Base-by-base conservation (phyloP, 768 basidiomycete species). In the Hygrophorus pudorinus region DNA sequence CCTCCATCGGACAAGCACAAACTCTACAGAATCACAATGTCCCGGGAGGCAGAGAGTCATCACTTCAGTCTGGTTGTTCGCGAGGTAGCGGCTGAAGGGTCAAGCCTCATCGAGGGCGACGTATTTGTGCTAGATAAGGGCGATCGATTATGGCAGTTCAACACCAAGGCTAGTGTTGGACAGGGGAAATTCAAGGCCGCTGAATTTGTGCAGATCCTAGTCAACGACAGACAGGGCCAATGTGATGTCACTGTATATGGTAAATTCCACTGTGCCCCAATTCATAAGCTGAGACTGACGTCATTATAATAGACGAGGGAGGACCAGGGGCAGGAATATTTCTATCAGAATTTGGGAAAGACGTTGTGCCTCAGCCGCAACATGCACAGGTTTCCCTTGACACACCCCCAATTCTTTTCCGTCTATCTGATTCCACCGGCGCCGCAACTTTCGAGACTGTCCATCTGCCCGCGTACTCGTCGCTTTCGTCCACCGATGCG, bases 111-210 rank as follows among this genome's bases (percentile, higher is more conserved):
- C 12, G 65, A 68, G 45, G 79, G 75, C 5, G 74, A 75, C 28
- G 75, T 76, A 1, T 80, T 76, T 56, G 67, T 80, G 16, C 62
- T 81, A 13, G 79, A 81, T 55, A 76, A 74, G 57, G 76, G 77
- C 30, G 48, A 55, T 1, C 51, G 68, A 31, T 53, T 81, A 27
- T 70, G 68, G 65, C 74, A 81, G 52, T 67, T 73, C 46, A 79
- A 81, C 50, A 74, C 73, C n/a, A 69, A 67, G 47, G 58, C 59
- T 5, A 76, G 76, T 41, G 53, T 62, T 1, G 77, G 78, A 1
- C 72, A 73, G 55, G 78, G 80, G 51, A 67, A 69, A 29, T 80
- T 74, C 60, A 75, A 72, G 52, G 75, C 79, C 8, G 76, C 74
- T 16, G 75, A 81, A 51, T 80, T 80, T 59, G 72, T 70, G 3